These are phyloP conservation scores for Blastosporella zonata DNA, from an alignment of 1,284 basidiomycete genomes.

Conservation along the genomic window DNA sequence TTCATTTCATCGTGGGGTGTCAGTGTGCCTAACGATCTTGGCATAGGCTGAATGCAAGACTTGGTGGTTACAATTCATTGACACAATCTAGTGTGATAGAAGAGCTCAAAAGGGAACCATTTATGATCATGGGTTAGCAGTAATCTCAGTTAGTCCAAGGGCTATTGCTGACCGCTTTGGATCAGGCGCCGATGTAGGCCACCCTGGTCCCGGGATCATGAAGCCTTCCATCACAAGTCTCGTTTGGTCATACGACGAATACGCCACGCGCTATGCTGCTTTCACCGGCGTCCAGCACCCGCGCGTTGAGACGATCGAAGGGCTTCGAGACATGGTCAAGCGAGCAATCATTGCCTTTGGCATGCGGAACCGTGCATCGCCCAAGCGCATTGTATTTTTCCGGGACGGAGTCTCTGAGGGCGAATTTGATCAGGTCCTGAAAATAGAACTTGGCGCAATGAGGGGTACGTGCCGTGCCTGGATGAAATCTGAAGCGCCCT, in stretches of 20 bases:
- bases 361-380: background rate
- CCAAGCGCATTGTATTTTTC: conserved; percentile 11
- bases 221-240: conserved; percentile 16
- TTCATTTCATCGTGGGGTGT: background rate
- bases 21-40: background rate
- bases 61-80: conserved; percentile 14
- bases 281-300: conserved; percentile 10
- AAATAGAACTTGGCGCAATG: conserved; percentile 14
- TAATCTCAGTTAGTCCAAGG: background rate
- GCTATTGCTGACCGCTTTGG: background rate
- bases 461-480: conserved; percentile 13
- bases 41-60: conserved; percentile 14
- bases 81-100: conserved; percentile 8
- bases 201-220: conserved; percentile 10
- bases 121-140: conserved; percentile 14
- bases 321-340: conserved; percentile 13
- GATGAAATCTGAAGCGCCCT: background rate
- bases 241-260: conserved; percentile 15
- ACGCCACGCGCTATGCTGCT: conserved; percentile 11
- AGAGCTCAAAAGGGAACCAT: conserved; percentile 8
- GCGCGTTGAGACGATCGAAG: conserved; percentile 14
- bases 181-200: conserved; percentile 15
- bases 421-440: conserved; percentile 14
- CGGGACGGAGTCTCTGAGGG: conserved; percentile 18
- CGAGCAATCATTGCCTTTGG: conserved; percentile 8